Percentiles rank a stretch among this genome's conserved stretches.
Evolutionary conservation across 1,284 basidiomycete genomes (phyloP).

Genomic region (Leccinum fallax): DNA sequence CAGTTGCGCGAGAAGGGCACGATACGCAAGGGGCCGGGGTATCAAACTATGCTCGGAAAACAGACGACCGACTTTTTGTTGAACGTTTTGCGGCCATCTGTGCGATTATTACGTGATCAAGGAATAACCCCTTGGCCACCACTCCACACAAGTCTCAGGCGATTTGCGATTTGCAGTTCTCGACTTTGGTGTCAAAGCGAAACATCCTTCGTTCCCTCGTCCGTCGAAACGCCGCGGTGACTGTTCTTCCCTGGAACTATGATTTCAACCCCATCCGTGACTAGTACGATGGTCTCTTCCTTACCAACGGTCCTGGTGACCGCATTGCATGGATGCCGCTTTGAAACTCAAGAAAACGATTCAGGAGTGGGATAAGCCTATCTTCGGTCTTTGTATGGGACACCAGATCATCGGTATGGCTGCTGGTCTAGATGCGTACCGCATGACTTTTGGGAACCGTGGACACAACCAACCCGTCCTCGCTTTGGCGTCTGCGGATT

Average conservation of each 20-base stretch:
- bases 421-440: slow-evolving; percentile 93
- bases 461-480: slow-evolving; percentile 99
- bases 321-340: slow-evolving; percentile 89
- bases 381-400: slow-evolving; percentile 99
- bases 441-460: slow-evolving; percentile 97
- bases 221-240: slow-evolving; percentile 88
- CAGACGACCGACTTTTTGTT: too few relatives aligned
- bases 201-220: slow-evolving; percentile 82
- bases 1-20: slow-evolving; percentile 71
- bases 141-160: slow-evolving; percentile 55
- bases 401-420: slow-evolving; percentile 98
- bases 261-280: slow-evolving; percentile 93
- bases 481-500: slow-evolving; percentile 87
- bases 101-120: slow-evolving; percentile 89
- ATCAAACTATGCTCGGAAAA: too few relatives aligned
- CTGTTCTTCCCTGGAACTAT: slow-evolving; percentile 96
- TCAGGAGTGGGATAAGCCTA: slow-evolving; percentile 87
- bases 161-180: too few relatives aligned
- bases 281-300: slow-evolving; percentile 92
- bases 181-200: too few relatives aligned
- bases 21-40: slow-evolving; percentile 76
- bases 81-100: too few relatives aligned
- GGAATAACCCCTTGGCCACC: slow-evolving; percentile 71
- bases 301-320: slow-evolving; percentile 96
- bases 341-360: slow-evolving; percentile 81